Base-by-base conservation (phyloP, 225 moss, liverwort and hornwort species). In the Marchantia polymorpha region DNA sequence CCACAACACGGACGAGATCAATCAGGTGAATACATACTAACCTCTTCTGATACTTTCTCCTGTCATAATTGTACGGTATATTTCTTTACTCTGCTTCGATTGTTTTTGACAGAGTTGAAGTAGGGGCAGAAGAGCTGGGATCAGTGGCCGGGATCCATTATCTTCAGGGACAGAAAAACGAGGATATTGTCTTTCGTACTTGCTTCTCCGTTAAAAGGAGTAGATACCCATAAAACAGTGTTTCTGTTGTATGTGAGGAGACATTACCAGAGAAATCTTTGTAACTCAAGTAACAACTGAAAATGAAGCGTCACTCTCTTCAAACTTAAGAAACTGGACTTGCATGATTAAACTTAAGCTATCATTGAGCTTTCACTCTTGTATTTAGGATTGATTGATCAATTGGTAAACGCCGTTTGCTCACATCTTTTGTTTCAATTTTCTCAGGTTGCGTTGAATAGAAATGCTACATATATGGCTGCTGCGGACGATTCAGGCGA, bases 401-500 rank as follows among this genome's bases (percentile, higher is more conserved):
- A 19, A 23, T 25, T 9, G 69, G 69, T 69, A 4, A 47, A 31
- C 47, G 39, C 69, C 30, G 46, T 26, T 69, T 30, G 12, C 30
- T 3, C 16, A 48, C 16, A 48, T 51, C 20, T 16, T 7, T 72
- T 50, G n/a, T 12, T 10, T 71, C 20, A 64, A 7, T 19, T 69
- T 10, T 75, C 25, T 20, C 69, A 86, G 86, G 83, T 88, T 52
- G 81, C 55, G 39, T 85, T 83, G 9, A 88, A 88, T 79, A 63
- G 78, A 17, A 88, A 79, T 47, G 85, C 75, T 30, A 83, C 85
- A 17, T 88, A 78, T 64, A 31, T 85, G 70, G 83, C 83, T 47
- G 81, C 88, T 27, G 85, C 85, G 29, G 88, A 88, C 77, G 88
- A 88, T 53, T 78, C 80, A 10, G 88, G 88, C 2, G 88, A 88